Evolutionary conservation across 2,329 filamentous ascomycete genomes (phyloP).

Genomic region (Penicillium nordicum): DNA sequence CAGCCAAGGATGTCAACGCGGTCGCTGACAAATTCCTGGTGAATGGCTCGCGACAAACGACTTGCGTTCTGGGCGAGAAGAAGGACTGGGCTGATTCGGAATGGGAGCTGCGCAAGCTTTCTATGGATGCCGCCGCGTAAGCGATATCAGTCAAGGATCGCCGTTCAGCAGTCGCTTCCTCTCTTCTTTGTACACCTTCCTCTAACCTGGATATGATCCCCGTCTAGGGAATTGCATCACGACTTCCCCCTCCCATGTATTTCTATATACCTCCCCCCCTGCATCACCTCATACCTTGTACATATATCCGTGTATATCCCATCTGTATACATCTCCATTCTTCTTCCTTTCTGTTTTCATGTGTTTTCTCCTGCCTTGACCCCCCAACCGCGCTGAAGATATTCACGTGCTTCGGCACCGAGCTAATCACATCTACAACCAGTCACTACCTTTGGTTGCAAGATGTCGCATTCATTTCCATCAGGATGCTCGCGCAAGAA

Average conservation of each 20-base stretch:
- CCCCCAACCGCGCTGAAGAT: conserved; percentile 23
- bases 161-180: background rate
- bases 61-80: conserved; percentile 76
- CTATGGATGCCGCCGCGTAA: conserved; percentile 46
- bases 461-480: conserved; percentile 46
- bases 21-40: conserved; percentile 81
- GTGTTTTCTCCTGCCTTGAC: background rate
- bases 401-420: conserved; percentile 50
- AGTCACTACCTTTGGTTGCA: conserved; percentile 43
- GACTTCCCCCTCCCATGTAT: conserved; percentile 14
- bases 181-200: background rate
- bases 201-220: background rate
- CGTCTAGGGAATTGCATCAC: conserved; percentile 3
- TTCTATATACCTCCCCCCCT: conserved; percentile 12
- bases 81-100: conserved; percentile 68
- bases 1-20: conserved; percentile 70
- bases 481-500: conserved; percentile 48
- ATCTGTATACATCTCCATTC: conserved; percentile 18
- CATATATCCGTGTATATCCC: conserved; percentile 25
- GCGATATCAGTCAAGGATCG: background rate
- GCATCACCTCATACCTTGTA: conserved; percentile 19
- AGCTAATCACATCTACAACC: conserved; percentile 49
- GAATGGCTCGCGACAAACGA: conserved; percentile 59
- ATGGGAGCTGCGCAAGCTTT: conserved; percentile 76
- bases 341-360: conserved; percentile 6